Evolutionary conservation across 1,139 yeast species (phyloP).

Genomic region (Yamadazyma trypodendri): DNA sequence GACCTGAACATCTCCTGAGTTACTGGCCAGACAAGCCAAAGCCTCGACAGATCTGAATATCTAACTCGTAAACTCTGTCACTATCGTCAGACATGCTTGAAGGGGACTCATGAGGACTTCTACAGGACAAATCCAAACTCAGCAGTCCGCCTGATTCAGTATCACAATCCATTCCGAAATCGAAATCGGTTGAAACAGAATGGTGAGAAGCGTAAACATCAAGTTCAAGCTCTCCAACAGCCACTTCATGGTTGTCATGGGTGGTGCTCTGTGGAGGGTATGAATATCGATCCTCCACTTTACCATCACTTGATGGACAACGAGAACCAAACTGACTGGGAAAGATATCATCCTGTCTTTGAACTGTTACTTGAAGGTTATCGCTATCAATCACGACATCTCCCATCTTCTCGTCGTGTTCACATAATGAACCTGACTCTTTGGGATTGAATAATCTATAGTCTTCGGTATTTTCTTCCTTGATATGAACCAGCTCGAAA

Average conservation of each 20-base stretch:
- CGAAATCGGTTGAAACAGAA: neutral
- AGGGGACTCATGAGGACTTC: neutral
- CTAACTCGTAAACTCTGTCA: neutral
- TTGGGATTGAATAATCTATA: too few species aligned
- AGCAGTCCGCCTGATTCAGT: neutral
- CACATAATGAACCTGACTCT: too few species aligned
- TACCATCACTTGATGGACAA: neutral
- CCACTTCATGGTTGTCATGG: neutral
- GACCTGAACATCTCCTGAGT: too few species aligned
- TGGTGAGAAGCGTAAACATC: neutral
- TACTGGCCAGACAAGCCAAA: too few species aligned
- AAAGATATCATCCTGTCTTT: too few species aligned
- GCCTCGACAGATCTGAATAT: neutral
- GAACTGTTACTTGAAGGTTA: too few species aligned
- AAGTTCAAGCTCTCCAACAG: neutral
- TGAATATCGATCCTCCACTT: neutral
- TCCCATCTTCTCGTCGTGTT: too few species aligned
- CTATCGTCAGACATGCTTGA: neutral
- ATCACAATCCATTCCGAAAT: neutral
- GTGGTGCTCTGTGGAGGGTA: neutral
- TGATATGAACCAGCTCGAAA: too few species aligned
- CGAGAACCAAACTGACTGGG: too few species aligned
- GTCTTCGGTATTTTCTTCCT: too few species aligned
- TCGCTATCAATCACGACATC: too few species aligned
- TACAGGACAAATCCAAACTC: neutral